Conservation (phyloP, 202 grass and related monocot genomes). For the Schoenoplectus triqueter region DNA sequence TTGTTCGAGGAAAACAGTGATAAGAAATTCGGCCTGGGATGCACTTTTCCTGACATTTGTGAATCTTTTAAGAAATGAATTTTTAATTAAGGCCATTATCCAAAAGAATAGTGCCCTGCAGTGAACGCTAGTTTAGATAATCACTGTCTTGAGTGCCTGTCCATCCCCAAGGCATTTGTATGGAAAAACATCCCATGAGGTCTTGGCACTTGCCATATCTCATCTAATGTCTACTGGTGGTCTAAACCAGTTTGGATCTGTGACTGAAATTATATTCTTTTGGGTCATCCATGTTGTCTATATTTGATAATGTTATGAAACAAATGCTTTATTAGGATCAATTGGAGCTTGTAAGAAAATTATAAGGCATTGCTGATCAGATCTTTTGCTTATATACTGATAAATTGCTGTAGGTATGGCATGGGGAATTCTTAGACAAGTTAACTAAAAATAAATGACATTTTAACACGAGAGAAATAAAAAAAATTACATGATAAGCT, state of each 20-base stretch:
- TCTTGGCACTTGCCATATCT: not conserved
- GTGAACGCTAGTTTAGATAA: too few species aligned
- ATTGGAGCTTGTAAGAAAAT: not conserved
- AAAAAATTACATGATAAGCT: not conserved
- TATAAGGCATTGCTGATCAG: not conserved
- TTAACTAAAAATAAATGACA: not conserved
- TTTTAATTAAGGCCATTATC: not conserved
- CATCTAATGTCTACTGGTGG: not conserved
- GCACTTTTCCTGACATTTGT: not conserved
- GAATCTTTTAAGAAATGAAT: not conserved
- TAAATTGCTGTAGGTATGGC: not conserved
- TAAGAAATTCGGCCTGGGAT: not conserved
- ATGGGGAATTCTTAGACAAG: not conserved
- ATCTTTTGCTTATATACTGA: not conserved
- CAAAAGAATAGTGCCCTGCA: too few species aligned
- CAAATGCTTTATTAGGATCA: too few species aligned
- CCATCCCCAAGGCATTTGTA: too few species aligned
- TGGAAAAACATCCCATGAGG: not conserved
- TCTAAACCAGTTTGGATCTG: not conserved
- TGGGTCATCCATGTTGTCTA: not conserved
- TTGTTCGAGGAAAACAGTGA: not conserved
- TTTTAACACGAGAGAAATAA: not conserved
- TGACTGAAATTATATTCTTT: not conserved
- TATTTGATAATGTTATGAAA: not conserved
- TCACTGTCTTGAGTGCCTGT: too few species aligned